Base-by-base conservation (phyloP, 2,329 filamentous ascomycete species). In the Aurifilum marmelostoma region DNA sequence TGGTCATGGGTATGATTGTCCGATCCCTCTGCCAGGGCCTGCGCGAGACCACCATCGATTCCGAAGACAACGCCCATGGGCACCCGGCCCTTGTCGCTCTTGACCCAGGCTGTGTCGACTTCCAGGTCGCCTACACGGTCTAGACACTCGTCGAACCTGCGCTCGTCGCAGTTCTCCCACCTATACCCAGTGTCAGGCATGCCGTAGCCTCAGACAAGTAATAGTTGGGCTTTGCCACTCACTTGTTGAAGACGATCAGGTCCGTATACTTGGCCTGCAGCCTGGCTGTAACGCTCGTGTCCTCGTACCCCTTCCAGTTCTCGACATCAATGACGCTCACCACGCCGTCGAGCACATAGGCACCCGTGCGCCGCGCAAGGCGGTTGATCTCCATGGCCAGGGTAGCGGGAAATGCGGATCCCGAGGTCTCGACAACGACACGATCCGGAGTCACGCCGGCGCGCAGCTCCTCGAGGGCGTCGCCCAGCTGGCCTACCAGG, bases 301-400 rank as follows among this genome's bases (percentile, higher is more conserved):
- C 94, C 74, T 96, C 93, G 76, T 97, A 97, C 0, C 94, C 94
- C 75, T 89, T 83, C 94, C 94, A 97, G 77, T 97, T 97, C 85
- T 97, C 94, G 14, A 97, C 94, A 76, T 97, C 94, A 69, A 97
- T 90, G 29, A 97, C 94, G 74, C 89, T 93, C 72, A 97, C 88
- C 65, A 97, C 93, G 14, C 94, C 94, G 75, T 97, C 94, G 1
- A 97, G 86, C 6, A 88, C 85, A 75, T 94, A 97, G 37, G 82
- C 80, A 74, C 79, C 88, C 0, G 89, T 90, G 71, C 92, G 89
- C n/a, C 88, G 83, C 24, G 88, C 87, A 18, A 97, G 81, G 1
- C 93, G 87, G 76, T 97, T 97, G 16, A 97, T 89, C 79, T 97
- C 94, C 83, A 97, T 91, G 11, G 94, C 94, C 61, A 97, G 83